Base-by-base conservation (phyloP, 192 early-diverging fungal species). In the Chytriomyces sp. region DNA sequence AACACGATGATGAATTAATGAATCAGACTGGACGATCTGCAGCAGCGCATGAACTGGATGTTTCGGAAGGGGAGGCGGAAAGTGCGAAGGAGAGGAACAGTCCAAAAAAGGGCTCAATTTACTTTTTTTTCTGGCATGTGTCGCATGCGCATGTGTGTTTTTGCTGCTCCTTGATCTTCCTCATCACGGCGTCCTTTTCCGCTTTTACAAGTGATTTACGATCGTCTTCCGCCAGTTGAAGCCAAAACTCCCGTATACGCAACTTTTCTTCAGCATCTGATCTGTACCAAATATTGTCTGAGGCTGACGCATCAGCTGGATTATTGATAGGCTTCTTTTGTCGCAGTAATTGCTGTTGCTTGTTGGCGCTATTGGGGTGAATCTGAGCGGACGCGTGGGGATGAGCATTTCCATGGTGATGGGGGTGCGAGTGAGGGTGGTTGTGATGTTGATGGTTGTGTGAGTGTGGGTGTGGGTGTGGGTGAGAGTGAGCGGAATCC, bases 101-200 rank as follows among this genome's bases (percentile, higher is more conserved):
- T 60, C 2, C 18, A 71, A 77, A 50, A n/a, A 65, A 24, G 5
- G 62, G 46, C 81, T 65, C 85, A 35, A 35, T 35, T 35, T 35
- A 94, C 92, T 93, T 86, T 70, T 93, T 95, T 64, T 89, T 83
- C 8, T 92, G 92, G 80, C 94, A 95, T 5, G 93, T 90, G 16
- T 91, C 89, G 77, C 94, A 95, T n/a, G 89, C 89, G 71, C 94
- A 95, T 6, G 91, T 88, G 74, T 93, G 92, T 76, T 90, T 90
- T 79, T 94, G 92, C 78, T 95, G 93, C 72, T 95, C 94, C 84
- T 94, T 94, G 91, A 95, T 94, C 83, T 94, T 95, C 79, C 88
- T 90, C 60, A 95, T 79, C 16, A 95, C 94, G 16, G 92, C 90
- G 75, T 95, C 94, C 77, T 93, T 93, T 79, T 95, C 94, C 7